Conservation (phyloP, 1,139 yeast genomes). For the Candida mesenterica region DNA sequence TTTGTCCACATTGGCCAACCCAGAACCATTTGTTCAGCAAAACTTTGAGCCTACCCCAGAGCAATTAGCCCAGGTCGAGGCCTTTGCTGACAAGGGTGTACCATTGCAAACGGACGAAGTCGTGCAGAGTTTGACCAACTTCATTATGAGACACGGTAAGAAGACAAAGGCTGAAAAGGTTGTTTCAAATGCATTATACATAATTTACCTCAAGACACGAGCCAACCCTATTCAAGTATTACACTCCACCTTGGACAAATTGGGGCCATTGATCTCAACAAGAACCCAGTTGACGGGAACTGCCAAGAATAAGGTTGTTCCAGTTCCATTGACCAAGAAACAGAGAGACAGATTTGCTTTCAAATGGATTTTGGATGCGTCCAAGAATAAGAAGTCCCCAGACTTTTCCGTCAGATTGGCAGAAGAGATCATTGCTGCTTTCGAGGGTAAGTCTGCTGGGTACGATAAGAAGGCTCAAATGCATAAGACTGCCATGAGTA, state of each 20-base stretch:
- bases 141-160: conserved; percentile 91
- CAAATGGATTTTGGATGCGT: conserved; percentile 85
- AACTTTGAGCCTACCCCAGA: conserved; percentile 55
- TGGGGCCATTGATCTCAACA: conserved; percentile 83
- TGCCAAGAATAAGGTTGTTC: conserved; percentile 79
- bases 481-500: conserved; percentile 83
- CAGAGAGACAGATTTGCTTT: conserved; percentile 87
- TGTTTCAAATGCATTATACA: conserved; percentile 74
- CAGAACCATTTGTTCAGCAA: conserved; percentile 36
- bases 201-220: conserved; percentile 71
- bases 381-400: conserved; percentile 72
- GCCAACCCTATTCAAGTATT: conserved; percentile 75
- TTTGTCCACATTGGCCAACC: conserved; percentile 35
- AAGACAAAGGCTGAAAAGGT: conserved; percentile 77
- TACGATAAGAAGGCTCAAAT: conserved; percentile 79
- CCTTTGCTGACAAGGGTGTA: conserved; percentile 49
- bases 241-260: conserved; percentile 69
- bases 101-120: conserved; percentile 70
- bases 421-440: conserved; percentile 80
- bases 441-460: conserved; percentile 77
- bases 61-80: conserved; percentile 57
- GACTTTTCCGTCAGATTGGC: conserved; percentile 86
- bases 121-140: conserved; percentile 73
- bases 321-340: conserved; percentile 77
- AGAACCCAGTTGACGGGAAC: conserved; percentile 80